Conservation (phyloP, 2,329 filamentous ascomycete genomes). For the Aureobasidium lini region DNA sequence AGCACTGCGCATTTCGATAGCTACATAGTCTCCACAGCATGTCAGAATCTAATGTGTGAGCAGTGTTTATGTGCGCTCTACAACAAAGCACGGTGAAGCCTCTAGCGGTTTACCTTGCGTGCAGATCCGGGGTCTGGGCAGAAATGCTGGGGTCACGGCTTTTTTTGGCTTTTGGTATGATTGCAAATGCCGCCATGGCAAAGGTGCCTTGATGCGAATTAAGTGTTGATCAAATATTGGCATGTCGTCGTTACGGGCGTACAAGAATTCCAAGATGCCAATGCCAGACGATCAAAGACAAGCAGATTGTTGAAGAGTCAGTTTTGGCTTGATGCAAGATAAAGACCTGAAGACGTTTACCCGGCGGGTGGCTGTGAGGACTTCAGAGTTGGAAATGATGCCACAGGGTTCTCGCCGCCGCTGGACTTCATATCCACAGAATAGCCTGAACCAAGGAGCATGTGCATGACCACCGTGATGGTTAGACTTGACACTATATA, state of each 20-base stretch:
- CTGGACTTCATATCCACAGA: background rate
- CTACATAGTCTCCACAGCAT: too few species aligned
- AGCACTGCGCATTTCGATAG: too few species aligned
- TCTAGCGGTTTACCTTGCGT: background rate
- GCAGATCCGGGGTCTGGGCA: background rate
- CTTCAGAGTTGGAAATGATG: background rate
- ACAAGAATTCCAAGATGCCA: background rate
- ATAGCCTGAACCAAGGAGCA: background rate
- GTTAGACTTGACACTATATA: background rate
- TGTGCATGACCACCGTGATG: background rate
- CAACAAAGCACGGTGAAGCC: too few species aligned
- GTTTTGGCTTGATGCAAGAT: background rate
- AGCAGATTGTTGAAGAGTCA: background rate
- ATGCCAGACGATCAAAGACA: background rate
- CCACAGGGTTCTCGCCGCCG: background rate
- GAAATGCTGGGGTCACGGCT: background rate
- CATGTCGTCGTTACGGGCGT: background rate
- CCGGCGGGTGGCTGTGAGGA: slow-evolving; percentile 1
- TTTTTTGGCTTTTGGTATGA: background rate
- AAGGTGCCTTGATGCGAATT: background rate
- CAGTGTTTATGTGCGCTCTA: too few species aligned
- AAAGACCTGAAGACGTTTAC: background rate
- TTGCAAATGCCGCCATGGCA: background rate
- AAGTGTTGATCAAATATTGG: slow-evolving; percentile 7
- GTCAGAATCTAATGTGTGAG: too few species aligned